phyloP scores from a whole-genome alignment of 345 rosid genomes.

The Anastatica hierochuntica region DNA sequence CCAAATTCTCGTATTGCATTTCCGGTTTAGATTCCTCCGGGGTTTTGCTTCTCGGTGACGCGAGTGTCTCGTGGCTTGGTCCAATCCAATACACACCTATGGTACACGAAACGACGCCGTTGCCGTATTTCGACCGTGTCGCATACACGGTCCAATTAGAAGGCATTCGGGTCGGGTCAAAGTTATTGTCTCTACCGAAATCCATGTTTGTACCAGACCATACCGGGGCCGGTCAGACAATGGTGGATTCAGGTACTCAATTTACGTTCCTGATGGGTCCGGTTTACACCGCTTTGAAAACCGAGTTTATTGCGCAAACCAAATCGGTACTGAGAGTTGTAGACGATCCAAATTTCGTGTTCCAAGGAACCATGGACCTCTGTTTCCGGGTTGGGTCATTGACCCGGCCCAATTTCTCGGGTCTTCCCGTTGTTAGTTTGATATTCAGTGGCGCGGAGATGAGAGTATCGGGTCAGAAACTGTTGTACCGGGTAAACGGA shows the following conservation, averaged over 20 bases:
- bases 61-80: constrained; percentile 36
- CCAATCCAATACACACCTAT: constrained; percentile 56
- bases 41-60: constrained; percentile 52
- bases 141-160: constrained; percentile 63
- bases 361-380: constrained; percentile 75
- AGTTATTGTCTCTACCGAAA: constrained; percentile 36
- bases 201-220: constrained; percentile 55
- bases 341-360: constrained; percentile 47
- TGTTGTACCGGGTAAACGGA: constrained; percentile 49
- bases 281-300: constrained; percentile 47
- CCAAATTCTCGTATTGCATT: constrained; percentile 73
- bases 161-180: constrained; percentile 48
- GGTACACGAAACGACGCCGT: constrained; percentile 40
- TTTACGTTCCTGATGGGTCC: constrained; percentile 59
- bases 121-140: constrained; percentile 60
- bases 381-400: constrained; percentile 33
- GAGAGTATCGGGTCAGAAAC: constrained; percentile 50
- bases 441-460: constrained; percentile 60
- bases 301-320: constrained; percentile 47
- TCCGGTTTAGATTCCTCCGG: constrained; percentile 65
- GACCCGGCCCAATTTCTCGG: constrained; percentile 15
- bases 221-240: constrained; percentile 84
- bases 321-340: constrained; percentile 29
- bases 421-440: constrained; percentile 40
- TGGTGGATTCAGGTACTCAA: constrained; percentile 77